These are phyloP conservation scores for Bipolaris sorokiniana DNA, from an alignment of 2,329 filamentous ascomycete species.

Conservation along the genomic window DNA sequence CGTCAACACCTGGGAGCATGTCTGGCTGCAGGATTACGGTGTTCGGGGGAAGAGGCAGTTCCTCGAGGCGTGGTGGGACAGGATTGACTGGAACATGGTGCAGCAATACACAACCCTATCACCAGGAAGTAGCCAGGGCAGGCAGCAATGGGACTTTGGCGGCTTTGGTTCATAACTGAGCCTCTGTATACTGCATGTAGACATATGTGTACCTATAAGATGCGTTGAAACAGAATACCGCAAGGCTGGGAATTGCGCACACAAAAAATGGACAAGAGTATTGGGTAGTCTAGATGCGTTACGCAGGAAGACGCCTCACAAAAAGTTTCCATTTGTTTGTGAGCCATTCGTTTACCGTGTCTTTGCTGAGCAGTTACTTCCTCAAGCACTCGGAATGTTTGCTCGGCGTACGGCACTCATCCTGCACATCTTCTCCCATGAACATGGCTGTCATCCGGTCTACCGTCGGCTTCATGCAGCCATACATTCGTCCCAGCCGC, in stretches of 20 bases:
- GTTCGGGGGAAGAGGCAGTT: constrained; percentile 76
- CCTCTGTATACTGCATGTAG: constrained; percentile 28
- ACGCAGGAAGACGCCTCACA: neutral
- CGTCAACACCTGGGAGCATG: constrained; percentile 96
- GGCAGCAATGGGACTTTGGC: constrained; percentile 11
- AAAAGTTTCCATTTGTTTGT: neutral
- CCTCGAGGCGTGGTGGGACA: constrained; percentile 83
- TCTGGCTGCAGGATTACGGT: constrained; percentile 84
- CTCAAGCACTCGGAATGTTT: constrained; percentile 3
- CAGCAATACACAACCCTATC: constrained; percentile 30
- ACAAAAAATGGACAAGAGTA: neutral
- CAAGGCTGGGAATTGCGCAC: neutral
- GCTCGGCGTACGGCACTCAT: constrained; percentile 11
- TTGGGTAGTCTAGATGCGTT: neutral
- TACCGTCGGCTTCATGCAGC: neutral
- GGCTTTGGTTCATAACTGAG: constrained; percentile 8
- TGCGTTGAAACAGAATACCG: constrained; percentile 9
- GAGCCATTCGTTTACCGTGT: neutral
- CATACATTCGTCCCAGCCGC: neutral
- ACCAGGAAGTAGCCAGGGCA: neutral
- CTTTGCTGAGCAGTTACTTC: constrained; percentile 4
- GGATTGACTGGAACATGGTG: constrained; percentile 84
- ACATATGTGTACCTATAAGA: constrained; percentile 23
- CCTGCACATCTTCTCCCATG: neutral
- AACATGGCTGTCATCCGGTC: neutral